These are phyloP conservation scores for Botrytis deweyae DNA, from an alignment of 2,329 filamentous ascomycete genomes.

Conservation along the genomic window DNA sequence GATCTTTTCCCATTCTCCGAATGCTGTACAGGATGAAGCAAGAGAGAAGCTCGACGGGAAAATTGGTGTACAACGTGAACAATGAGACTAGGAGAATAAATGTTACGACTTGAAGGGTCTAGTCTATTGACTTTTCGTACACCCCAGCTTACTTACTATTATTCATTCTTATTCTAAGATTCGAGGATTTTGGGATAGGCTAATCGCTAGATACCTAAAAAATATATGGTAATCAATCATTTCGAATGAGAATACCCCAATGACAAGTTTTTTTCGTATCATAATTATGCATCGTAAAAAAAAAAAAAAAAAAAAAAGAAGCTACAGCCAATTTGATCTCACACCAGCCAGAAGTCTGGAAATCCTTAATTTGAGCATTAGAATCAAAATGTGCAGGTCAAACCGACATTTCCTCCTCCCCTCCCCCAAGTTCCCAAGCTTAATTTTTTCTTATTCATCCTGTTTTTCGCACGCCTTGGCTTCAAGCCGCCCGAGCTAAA, in stretches of 20 bases:
- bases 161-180: not conserved
- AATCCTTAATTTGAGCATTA: constrained; percentile 4
- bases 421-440: not conserved
- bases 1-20: constrained; percentile 11
- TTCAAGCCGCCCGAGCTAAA: constrained; percentile 1
- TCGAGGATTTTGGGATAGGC: not conserved
- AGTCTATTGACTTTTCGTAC: constrained; percentile 1
- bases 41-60: constrained; percentile 6
- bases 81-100: not conserved
- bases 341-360: constrained; percentile 1
- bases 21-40: constrained; percentile 11
- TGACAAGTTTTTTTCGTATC: not conserved
- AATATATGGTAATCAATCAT: not conserved
- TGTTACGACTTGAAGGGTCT: not conserved
- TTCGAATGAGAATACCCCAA: not conserved
- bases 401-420: not conserved
- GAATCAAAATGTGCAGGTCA: not conserved
- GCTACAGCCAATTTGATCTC: not conserved
- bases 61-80: constrained; percentile 4
- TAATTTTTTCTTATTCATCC: not conserved
- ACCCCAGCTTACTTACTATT: not conserved
- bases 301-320: not conserved
- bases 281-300: not conserved
- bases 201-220: not conserved
- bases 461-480: not conserved